These are phyloP conservation scores for Ballota nigra DNA, from an alignment of 257 asterid genomes.

Conservation along the genomic window DNA sequence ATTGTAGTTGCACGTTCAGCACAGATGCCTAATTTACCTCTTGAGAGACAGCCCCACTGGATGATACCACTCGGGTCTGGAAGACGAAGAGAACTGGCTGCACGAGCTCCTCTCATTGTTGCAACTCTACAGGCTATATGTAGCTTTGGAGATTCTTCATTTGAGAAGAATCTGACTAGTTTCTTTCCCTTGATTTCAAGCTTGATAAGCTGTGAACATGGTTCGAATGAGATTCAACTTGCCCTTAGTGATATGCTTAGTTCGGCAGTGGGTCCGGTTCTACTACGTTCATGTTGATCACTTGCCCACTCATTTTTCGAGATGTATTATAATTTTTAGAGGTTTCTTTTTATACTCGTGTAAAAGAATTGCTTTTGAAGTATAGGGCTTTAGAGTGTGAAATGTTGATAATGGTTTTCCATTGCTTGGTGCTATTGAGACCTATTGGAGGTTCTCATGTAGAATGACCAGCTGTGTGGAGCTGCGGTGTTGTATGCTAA, in stretches of 20 bases:
- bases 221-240: slow-evolving; percentile 84
- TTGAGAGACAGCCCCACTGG: slow-evolving; percentile 49
- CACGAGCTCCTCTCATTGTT: slow-evolving; percentile 88
- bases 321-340: slow-evolving; percentile 47
- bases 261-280: slow-evolving; percentile 81
- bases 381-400: slow-evolving; percentile 42
- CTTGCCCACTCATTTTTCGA: slow-evolving; percentile 17
- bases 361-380: slow-evolving; percentile 35
- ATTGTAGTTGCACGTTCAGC: slow-evolving; percentile 54
- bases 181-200: slow-evolving; percentile 80
- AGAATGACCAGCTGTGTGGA: slow-evolving; percentile 38
- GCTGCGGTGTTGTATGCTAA: slow-evolving; percentile 47
- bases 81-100: slow-evolving; percentile 82
- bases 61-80: slow-evolving; percentile 87
- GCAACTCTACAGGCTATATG: slow-evolving; percentile 84
- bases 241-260: slow-evolving; percentile 86
- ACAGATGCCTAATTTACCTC: slow-evolving; percentile 42
- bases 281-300: slow-evolving; percentile 75
- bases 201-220: slow-evolving; percentile 93
- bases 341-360: slow-evolving; percentile 16
- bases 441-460: slow-evolving; percentile 31
- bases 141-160: slow-evolving; percentile 68
- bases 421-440: slow-evolving; percentile 32
- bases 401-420: slow-evolving; percentile 30
- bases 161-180: slow-evolving; percentile 66